Evolutionary conservation across 371 early-diverging fungal species (phyloP).

Genomic region (Scutellospora calospora): DNA sequence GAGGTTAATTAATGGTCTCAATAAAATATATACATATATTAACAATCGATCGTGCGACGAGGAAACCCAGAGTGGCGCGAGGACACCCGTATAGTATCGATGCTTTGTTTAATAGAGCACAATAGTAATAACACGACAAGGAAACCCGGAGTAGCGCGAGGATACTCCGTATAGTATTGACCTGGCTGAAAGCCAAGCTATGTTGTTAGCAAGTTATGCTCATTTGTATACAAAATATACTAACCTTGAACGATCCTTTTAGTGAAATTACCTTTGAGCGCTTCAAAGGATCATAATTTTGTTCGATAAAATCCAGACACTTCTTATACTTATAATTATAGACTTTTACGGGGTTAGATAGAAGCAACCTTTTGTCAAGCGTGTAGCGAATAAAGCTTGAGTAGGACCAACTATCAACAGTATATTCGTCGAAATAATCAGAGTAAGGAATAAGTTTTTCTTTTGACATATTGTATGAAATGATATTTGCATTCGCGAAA

Average conservation of each 20-base stretch:
- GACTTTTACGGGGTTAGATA: constrained; percentile 23
- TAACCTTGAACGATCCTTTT: constrained; percentile 40
- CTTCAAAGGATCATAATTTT: constrained; percentile 34
- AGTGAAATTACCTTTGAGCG: constrained; percentile 32
- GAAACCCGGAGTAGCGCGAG: constrained; percentile 34
- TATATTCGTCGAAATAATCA: constrained; percentile 36
- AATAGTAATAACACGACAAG: constrained; percentile 31
- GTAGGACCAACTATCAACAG: constrained; percentile 43
- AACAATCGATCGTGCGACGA: constrained; percentile 39
- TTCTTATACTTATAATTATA: constrained; percentile 43
- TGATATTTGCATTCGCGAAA: background rate
- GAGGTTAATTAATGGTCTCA: constrained; percentile 16
- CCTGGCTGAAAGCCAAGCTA: constrained; percentile 42
- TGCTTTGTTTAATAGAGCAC: constrained; percentile 40
- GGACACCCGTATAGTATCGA: constrained; percentile 40
- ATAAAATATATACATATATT: constrained; percentile 33
- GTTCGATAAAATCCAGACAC: constrained; percentile 35
- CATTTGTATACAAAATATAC: constrained; percentile 40
- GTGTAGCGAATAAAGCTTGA: constrained; percentile 42
- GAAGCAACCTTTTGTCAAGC: constrained; percentile 39
- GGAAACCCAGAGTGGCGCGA: constrained; percentile 42
- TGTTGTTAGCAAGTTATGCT: constrained; percentile 30
- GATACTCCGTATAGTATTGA: constrained; percentile 43
- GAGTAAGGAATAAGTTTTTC: constrained; percentile 28
- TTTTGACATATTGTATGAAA: constrained; percentile 17